Evolutionary conservation across 2,329 filamentous ascomycete species (phyloP).

Genomic region (Cryphonectria nitschkei): DNA sequence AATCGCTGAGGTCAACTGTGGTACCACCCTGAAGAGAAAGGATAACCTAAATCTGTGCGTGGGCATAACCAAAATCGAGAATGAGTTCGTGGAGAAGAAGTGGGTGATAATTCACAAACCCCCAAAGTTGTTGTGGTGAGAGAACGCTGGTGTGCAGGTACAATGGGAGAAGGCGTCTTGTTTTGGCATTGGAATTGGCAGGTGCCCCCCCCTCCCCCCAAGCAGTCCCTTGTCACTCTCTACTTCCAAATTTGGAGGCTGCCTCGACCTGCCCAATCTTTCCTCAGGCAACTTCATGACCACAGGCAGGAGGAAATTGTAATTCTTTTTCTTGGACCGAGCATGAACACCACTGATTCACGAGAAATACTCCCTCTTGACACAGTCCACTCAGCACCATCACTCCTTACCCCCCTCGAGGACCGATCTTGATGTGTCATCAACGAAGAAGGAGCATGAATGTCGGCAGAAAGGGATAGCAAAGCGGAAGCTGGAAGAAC

Average conservation of each 20-base stretch:
- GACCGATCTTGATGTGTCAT: background rate
- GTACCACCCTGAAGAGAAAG: constrained; percentile 26
- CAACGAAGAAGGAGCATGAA: background rate
- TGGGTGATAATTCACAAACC: background rate
- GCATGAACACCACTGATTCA: background rate
- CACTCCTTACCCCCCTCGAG: too few relatives aligned
- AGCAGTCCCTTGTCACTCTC: too few relatives aligned
- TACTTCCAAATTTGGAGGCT: background rate
- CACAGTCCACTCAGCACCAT: background rate
- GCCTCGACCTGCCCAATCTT: background rate
- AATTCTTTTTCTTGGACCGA: background rate
- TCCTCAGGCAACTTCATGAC: background rate
- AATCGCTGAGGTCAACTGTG: constrained; percentile 22
- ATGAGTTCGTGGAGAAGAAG: constrained; percentile 9
- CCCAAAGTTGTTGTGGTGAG: constrained; percentile 7
- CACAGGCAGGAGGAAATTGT: background rate
- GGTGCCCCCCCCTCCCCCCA: background rate
- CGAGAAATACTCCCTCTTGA: background rate
- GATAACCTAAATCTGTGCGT: constrained; percentile 28
- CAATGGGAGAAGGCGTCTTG: background rate
- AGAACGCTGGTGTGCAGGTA: background rate
- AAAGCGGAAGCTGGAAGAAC: background rate
- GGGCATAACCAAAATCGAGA: constrained; percentile 27
- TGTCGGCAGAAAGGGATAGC: background rate
- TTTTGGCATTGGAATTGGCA: background rate